Evolutionary conservation across 2,329 filamentous ascomycete genomes (phyloP).

Genomic region (Lasiodiplodia gonubiensis): DNA sequence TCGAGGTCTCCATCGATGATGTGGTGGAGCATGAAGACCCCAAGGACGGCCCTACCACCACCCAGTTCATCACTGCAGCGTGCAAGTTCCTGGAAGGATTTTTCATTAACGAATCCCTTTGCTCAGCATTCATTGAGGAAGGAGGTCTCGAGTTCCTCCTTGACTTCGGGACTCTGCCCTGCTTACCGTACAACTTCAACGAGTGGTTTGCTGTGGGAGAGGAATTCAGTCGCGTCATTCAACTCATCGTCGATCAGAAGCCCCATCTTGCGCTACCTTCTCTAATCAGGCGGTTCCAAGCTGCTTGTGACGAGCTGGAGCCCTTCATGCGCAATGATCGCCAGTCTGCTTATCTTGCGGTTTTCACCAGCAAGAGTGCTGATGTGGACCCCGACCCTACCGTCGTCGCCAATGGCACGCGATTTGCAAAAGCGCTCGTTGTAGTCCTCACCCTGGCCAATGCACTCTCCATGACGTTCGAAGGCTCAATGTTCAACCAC

Average conservation of each 20-base stretch:
- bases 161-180: constrained; percentile 81
- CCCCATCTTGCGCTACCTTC: constrained; percentile 83
- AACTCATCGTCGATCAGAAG: constrained; percentile 78
- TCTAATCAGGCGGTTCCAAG: constrained; percentile 74
- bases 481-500: constrained; percentile 65
- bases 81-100: constrained; percentile 80
- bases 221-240: constrained; percentile 74
- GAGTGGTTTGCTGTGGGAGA: constrained; percentile 62
- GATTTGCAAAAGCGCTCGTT: constrained; percentile 77
- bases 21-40: constrained; percentile 58
- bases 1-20: constrained; percentile 41
- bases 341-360: constrained; percentile 24
- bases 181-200: constrained; percentile 75
- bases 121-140: constrained; percentile 73
- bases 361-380: constrained; percentile 18
- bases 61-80: constrained; percentile 74
- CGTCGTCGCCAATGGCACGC: constrained; percentile 68
- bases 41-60: constrained; percentile 59
- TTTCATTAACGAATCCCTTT: constrained; percentile 75
- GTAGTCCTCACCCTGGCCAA: constrained; percentile 77
- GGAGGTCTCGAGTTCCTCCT: constrained; percentile 84
- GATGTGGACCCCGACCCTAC: constrained; percentile 4
- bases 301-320: constrained; percentile 69
- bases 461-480: constrained; percentile 76
- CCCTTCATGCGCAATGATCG: constrained; percentile 36